Conservation (phyloP, 2,329 filamentous ascomycete genomes). For the Xylariaceae sp. region DNA sequence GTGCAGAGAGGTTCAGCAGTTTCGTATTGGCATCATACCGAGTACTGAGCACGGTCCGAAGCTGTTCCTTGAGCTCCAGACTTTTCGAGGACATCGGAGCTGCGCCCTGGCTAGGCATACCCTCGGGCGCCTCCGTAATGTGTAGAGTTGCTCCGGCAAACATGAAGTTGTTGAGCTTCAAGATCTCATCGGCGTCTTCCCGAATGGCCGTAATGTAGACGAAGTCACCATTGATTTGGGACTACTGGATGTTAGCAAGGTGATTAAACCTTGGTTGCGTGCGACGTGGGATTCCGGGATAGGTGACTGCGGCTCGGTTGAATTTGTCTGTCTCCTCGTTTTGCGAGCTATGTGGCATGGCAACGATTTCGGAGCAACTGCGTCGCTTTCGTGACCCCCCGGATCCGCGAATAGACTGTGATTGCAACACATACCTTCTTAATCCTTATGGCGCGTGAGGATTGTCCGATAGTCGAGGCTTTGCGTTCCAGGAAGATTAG, state of each 20-base stretch:
- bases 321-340: conserved; percentile 31
- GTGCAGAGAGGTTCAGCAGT: conserved; percentile 72
- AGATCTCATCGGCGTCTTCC: conserved; percentile 55
- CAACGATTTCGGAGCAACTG: conserved; percentile 32
- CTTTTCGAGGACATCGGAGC: conserved; percentile 41
- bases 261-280: conserved; percentile 35
- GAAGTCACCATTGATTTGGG: conserved; percentile 59
- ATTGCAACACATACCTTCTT: conserved; percentile 65
- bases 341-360: conserved; percentile 30
- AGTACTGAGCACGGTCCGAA: conserved; percentile 62
- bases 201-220: conserved; percentile 60
- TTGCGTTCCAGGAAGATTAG: conserved; percentile 66
- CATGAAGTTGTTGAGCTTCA: conserved; percentile 59
- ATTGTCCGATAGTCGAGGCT: conserved; percentile 46
- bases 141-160: conserved; percentile 61
- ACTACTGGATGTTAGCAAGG: conserved; percentile 66
- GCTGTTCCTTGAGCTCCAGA: conserved; percentile 57
- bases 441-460: conserved; percentile 51
- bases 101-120: conserved; percentile 33
- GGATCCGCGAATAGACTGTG: conserved; percentile 34
- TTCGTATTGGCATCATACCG: conserved; percentile 68
- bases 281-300: conserved; percentile 28
- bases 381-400: conserved; percentile 32
- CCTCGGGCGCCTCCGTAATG: conserved; percentile 39
- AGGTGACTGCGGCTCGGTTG: conserved; percentile 29